Evolutionary conservation across 2,329 filamentous ascomycete species (phyloP), one percentile per base, ranked within the genome.

Genomic region (Huntiella abstrusa): DNA sequence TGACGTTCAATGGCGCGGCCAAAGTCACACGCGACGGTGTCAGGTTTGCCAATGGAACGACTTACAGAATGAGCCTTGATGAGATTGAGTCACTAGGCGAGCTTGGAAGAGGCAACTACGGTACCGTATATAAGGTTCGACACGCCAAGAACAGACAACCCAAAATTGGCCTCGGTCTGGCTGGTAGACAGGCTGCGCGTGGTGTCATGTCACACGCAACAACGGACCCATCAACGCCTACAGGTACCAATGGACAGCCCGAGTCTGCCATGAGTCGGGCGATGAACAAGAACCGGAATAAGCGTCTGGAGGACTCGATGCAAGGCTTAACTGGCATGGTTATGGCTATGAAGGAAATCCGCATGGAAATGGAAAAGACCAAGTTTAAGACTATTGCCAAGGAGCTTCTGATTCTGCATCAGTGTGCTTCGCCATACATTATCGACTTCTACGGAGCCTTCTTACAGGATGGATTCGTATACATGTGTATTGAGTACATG

Each of bases 401-500:
- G 74, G 91, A 98, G 62, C 69, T 98, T 41, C 85, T 98, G 56
- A 88, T 98, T 52, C 68, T 98, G 2, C 91, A 98, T 63, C 83
- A 91, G 55, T 98, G 91, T 57, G 70, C 91, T 3, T 95, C 86
- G 2, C 88, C 91, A 0, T 94, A 88, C 62, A 96, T 98, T 54
- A 91, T 98, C 60, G 88, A 98, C 58, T 98, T 98, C 57, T 98
- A 96, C 60, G 91, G 91, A 1, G 91, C 91, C 4, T 98, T 98
- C 60, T 98, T 95, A 69, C 91, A 98, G 58, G 91, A 98, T 65
- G 88, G 91, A 22, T 91, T 91, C 0, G 91, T 98, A 1, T 98
- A 98, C 62, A 96, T 98, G 61, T 98, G 91, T 64, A 94, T 98
- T 60, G 91, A 98, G 63, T 94, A 86, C 63, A 98, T 98, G 91